phyloP scores from a whole-genome alignment of 176 grass and related monocot species.

The Hyparrhenia diplandra region DNA sequence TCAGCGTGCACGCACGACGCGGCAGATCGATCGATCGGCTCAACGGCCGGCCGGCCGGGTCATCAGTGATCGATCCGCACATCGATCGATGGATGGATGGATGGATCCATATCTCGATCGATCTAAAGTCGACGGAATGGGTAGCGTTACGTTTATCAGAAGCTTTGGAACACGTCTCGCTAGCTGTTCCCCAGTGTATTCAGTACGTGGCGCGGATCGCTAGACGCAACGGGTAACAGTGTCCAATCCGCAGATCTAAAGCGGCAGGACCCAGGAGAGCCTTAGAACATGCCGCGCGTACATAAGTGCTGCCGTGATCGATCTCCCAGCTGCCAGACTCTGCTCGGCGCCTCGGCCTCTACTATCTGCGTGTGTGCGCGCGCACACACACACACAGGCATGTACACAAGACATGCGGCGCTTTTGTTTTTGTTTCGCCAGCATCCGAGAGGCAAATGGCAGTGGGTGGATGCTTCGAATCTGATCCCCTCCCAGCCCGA shows the following conservation, averaged over 20 bases:
- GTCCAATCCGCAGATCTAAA: background rate
- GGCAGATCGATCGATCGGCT: background rate
- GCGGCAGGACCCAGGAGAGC: background rate
- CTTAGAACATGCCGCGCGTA: background rate
- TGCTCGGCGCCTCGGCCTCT: no score
- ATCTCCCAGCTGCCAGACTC: no score
- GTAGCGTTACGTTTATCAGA: background rate
- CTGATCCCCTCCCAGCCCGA: background rate
- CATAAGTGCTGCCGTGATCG: background rate
- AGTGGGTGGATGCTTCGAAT: constrained; percentile 19
- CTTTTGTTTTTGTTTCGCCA: background rate
- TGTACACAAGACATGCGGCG: background rate
- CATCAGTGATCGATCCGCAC: background rate
- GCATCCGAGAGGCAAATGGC: constrained; percentile 1
- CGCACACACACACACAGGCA: no score
- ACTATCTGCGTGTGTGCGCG: no score
- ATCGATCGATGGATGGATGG: background rate
- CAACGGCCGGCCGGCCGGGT: background rate
- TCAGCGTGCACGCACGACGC: background rate
- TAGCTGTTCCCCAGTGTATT: background rate
- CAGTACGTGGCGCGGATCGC: background rate
- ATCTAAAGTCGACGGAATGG: background rate
- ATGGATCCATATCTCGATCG: background rate
- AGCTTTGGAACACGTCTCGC: background rate
- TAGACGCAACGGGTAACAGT: background rate